Evolutionary conservation across 2,329 filamentous ascomycete genomes (phyloP).

Genomic region (Aspergillus alliaceus): DNA sequence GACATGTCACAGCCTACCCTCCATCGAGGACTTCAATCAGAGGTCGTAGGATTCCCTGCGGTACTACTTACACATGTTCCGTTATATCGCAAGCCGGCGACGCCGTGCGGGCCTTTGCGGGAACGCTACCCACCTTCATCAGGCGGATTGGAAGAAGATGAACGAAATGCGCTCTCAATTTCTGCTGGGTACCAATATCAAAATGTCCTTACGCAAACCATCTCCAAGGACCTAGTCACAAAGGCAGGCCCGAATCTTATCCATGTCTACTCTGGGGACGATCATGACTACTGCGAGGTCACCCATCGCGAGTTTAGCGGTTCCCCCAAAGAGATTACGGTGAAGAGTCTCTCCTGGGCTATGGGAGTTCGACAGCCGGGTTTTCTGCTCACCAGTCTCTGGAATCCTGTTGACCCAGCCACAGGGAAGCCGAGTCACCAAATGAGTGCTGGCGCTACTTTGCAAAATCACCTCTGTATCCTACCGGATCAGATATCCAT

Average conservation of each 20-base stretch:
- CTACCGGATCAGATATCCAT: constrained; percentile 84
- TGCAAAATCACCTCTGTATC: constrained; percentile 88
- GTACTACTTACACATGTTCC: constrained; percentile 90
- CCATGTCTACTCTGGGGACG: constrained; percentile 91
- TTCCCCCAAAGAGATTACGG: constrained; percentile 76
- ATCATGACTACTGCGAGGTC: constrained; percentile 96
- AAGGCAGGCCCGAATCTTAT: constrained; percentile 74
- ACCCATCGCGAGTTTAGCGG: constrained; percentile 70
- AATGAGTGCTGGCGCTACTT: constrained; percentile 49
- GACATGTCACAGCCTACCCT: constrained; percentile 52
- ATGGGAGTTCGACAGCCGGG: constrained; percentile 91
- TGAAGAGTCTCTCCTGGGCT: constrained; percentile 92
- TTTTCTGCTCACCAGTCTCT: constrained; percentile 84
- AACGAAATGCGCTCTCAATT: constrained; percentile 76
- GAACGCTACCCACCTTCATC: constrained; percentile 77
- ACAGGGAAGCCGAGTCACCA: constrained; percentile 34
- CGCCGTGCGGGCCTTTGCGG: constrained; percentile 81
- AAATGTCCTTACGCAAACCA: constrained; percentile 77
- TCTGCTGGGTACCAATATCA: constrained; percentile 90
- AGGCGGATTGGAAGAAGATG: constrained; percentile 58
- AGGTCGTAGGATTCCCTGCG: constrained; percentile 69
- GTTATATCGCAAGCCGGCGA: constrained; percentile 76
- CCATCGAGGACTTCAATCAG: constrained; percentile 17
- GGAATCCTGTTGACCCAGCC: constrained; percentile 76
- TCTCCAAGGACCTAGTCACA: constrained; percentile 73